phyloP scores from a whole-genome alignment of 345 rosid species.

The Eucalyptus brandiana region DNA sequence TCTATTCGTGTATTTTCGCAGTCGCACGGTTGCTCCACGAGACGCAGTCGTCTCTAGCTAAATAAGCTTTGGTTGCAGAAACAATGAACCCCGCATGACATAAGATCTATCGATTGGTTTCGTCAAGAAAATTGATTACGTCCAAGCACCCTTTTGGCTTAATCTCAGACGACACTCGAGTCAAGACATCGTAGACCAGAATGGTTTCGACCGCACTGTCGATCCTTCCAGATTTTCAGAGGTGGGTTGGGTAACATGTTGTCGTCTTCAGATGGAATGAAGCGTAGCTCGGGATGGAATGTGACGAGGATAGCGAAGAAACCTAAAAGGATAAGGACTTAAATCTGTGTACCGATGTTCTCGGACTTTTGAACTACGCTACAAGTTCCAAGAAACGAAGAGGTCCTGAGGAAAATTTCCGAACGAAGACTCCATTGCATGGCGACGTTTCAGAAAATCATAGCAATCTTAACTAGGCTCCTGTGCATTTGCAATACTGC shows the following conservation, averaged over 20 bases:
- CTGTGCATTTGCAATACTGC: neutral
- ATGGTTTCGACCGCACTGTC: neutral
- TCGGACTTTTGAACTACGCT: neutral
- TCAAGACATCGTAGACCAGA: neutral
- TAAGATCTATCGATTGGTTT: neutral
- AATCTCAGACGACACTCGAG: neutral
- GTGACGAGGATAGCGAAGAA: neutral
- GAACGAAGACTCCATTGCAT: neutral
- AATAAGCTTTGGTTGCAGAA: neutral
- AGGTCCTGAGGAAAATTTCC: neutral
- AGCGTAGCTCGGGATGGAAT: neutral
- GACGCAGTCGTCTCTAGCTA: too few relatives aligned
- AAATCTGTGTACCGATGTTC: neutral
- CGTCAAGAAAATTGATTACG: neutral
- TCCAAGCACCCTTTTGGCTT: neutral
- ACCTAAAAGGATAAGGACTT: neutral
- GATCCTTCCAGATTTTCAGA: neutral
- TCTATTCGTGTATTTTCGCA: neutral
- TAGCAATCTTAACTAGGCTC: neutral
- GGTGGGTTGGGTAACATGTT: neutral
- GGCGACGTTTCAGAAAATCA: neutral
- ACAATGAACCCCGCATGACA: neutral
- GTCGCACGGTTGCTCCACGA: too few relatives aligned
- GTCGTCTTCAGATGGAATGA: neutral
- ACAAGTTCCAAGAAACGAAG: neutral